These are phyloP conservation scores for Lojkania enalia DNA, from an alignment of 2,329 filamentous ascomycete species.

Conservation along the genomic window DNA sequence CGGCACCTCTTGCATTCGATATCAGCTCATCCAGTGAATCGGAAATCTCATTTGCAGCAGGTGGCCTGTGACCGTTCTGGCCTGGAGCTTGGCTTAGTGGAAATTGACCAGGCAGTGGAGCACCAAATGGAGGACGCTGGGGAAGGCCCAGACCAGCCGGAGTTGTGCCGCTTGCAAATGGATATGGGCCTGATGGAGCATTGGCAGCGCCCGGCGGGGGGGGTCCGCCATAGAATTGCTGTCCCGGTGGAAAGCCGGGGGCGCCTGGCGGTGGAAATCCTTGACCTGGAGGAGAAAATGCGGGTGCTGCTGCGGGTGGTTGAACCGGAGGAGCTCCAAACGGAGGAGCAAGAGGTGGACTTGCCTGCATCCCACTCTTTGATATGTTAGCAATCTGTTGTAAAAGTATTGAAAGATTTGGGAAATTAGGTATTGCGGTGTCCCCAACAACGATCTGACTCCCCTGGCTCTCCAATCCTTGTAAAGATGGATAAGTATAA, in stretches of 20 bases:
- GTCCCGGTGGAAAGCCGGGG: constrained; percentile 29
- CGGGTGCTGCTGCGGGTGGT: too few species aligned
- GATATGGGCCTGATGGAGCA: neutral
- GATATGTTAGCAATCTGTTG: too few species aligned
- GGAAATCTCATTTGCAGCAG: constrained; percentile 40
- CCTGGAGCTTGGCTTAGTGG: constrained; percentile 44
- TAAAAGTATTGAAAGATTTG: too few species aligned
- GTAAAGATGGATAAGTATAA: too few species aligned
- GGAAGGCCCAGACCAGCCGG: constrained; percentile 58
- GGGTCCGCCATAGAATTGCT: constrained; percentile 37
- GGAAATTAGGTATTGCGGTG: too few species aligned
- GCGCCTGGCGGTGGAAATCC: constrained; percentile 18
- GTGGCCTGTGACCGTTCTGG: constrained; percentile 6
- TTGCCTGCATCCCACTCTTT: too few species aligned
- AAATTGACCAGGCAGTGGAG: constrained; percentile 53
- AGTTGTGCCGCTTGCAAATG: constrained; percentile 40
- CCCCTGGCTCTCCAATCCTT: too few species aligned
- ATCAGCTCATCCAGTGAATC: constrained; percentile 58
- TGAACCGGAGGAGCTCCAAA: too few species aligned
- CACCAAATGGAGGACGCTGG: constrained; percentile 62
- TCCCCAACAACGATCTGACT: too few species aligned
- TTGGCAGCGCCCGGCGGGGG: neutral
- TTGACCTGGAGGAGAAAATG: constrained; percentile 20
- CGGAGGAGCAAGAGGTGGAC: too few species aligned
- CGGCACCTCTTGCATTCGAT: constrained; percentile 52